Evolutionary conservation across 139 green algal genomes (phyloP), one percentile per base, ranked within the genome.

Genomic region (Chlamydomonas sp.): DNA sequence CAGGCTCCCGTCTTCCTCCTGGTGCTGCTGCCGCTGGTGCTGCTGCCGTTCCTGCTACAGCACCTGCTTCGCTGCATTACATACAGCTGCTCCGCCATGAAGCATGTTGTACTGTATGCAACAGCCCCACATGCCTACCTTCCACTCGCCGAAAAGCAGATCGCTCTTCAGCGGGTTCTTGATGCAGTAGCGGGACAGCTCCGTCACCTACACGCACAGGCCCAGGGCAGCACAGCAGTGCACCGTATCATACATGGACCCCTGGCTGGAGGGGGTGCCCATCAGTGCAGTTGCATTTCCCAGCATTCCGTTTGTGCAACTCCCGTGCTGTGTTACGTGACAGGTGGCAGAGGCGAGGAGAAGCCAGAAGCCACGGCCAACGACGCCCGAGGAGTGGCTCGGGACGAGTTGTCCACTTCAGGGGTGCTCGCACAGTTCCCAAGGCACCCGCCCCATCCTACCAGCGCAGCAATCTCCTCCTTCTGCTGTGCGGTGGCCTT

Each of bases 131-230:
- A 31, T n/a, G 10, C 85, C 2, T 67, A 85, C 90, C 74, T 93
- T 85, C 61, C 84, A 93, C 59, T 87, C 86, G 80, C 90, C 90
- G 71, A 84, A 93, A 12, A 93, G 88, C 79, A 91, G 77, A 3
- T 89, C 86, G 69, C 79, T 89, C 75, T 82, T 86, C 17, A 93
- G 59, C 18, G 90, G 90, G 88, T 91, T 91, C 85, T 89, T 91
- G 1, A 89, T 73, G 75, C 80, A 82, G 63, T 88, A 89, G 59
- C 72, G 87, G 1, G 79, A 71, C 74, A 93, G 90, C 84, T 93
- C 90, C 20, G 79, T 72, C 10, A 93, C 88, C 90, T 93, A 75
- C 14, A 49, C 9, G n/a, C 17, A 49, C 9, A 49, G 20, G 31
- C 31, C 61, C 68, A 71, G 18, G 15, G 62, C 59, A 83, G 20